phyloP scores from a whole-genome alignment of 352 stramenopile genomes.

The Phytophthora ramorum region DNA sequence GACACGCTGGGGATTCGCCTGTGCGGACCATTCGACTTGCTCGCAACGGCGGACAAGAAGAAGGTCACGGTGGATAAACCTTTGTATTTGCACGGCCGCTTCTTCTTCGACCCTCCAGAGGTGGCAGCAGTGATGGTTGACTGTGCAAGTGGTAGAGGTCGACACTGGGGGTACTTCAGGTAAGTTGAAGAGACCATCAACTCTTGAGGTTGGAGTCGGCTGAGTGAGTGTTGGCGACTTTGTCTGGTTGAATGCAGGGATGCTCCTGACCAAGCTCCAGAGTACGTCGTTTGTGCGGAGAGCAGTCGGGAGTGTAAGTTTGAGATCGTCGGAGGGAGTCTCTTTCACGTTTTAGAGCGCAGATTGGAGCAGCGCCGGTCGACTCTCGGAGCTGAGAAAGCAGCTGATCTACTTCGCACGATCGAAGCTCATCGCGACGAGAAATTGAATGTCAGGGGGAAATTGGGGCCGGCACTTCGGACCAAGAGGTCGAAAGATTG shows the following conservation, averaged over 20 bases:
- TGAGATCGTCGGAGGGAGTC: slow-evolving; percentile 36
- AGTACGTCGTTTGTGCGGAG: slow-evolving; percentile 47
- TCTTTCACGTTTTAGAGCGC: slow-evolving; percentile 51
- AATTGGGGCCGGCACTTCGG: slow-evolving; percentile 25
- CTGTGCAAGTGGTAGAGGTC: slow-evolving; percentile 14
- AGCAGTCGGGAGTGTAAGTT: slow-evolving; percentile 46
- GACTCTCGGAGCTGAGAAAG: slow-evolving; percentile 13
- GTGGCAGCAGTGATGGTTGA: slow-evolving; percentile 47
- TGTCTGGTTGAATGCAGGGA: slow-evolving; percentile 39
- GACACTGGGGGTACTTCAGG: slow-evolving; percentile 68
- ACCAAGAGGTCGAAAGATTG: slow-evolving; percentile 39
- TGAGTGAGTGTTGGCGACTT: slow-evolving; percentile 6
- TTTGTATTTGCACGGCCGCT: slow-evolving; percentile 60
- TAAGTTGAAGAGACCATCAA: slow-evolving; percentile 10
- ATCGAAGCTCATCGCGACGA: slow-evolving; percentile 19
- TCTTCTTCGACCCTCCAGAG: slow-evolving; percentile 62
- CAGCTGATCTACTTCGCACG: slow-evolving; percentile 17
- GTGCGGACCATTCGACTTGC: slow-evolving; percentile 58
- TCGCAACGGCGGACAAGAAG: slow-evolving; percentile 27
- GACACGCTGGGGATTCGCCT: slow-evolving; percentile 49
- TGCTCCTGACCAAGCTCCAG: slow-evolving; percentile 41
- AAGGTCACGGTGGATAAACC: slow-evolving; percentile 42
- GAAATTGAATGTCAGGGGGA: slow-evolving; percentile 8
- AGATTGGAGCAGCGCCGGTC: slow-evolving; percentile 20
- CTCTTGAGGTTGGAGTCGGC: not conserved